Evolutionary conservation across 2,329 filamentous ascomycete species (phyloP), one percentile per base, ranked within the genome.

Genomic region (Colletotrichum cuscutae): DNA sequence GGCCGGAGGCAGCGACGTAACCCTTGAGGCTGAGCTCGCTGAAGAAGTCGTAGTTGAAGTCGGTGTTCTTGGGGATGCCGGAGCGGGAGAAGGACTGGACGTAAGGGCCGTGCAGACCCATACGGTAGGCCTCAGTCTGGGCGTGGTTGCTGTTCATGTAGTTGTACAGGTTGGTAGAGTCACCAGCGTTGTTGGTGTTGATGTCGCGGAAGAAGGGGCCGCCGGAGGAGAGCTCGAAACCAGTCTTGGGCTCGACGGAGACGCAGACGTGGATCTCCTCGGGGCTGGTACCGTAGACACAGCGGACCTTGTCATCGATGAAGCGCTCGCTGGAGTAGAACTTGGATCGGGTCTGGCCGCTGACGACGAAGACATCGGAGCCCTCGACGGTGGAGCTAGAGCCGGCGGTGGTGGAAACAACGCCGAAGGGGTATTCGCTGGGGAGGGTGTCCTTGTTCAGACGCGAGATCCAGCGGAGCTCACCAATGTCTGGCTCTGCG

Each of bases 321-420:
- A 92, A 93, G n/a, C 91, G 86, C 74, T 91, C 85, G 71, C 89
- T 90, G 2, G 89, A 92, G 82, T 91, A 93, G 84, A 93, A 93
- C 80, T 93, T 93, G 81, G 88, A 90, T 52, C 91, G 87, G 0
- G 91, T 93, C 79, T 93, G 83, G 26, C 90, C 88, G 74, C 84
- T 81, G 57, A 93, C 89, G 9, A 90, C 72, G 77, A 88, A 93
- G 69, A 89, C 87, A 71, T 90, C 88, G 1, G 85, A 87, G 54
- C 86, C 91, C 78, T 93, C 91, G 64, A 93, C 84, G 4, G 82
- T 80, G 2, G 87, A 84, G 11, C 83, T 84, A 35, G 86, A 86
- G 32, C 85, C 86, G 1, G 81, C 82, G 0, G 89, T 92, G 28
- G 85, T 89, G 0, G 90, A 92, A 4, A 84, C 89, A 4, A 81